These are phyloP conservation scores for Metschnikowia lochheadii DNA, from an alignment of 805 yeast genomes.

Conservation along the genomic window DNA sequence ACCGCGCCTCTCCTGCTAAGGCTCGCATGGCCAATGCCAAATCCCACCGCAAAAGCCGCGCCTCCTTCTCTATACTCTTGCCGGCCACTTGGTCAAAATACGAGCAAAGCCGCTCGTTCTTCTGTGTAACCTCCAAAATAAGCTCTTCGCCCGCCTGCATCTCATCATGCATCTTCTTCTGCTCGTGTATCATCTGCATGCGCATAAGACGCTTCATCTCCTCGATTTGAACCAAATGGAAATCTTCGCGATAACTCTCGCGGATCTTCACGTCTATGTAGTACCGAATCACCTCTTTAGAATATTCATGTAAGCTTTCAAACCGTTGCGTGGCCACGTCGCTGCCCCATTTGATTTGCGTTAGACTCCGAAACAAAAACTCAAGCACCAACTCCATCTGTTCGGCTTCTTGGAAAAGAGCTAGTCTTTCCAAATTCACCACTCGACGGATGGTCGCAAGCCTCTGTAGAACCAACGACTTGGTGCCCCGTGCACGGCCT, in stretches of 20 bases:
- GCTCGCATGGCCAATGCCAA: slow-evolving; percentile 3
- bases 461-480: slow-evolving; percentile 10
- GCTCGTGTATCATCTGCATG: slow-evolving; percentile 13
- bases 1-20: neutral
- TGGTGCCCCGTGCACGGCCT: slow-evolving; percentile 13
- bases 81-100: slow-evolving; percentile 6
- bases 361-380: slow-evolving; percentile 10
- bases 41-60: slow-evolving; percentile 10
- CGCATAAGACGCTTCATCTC: slow-evolving; percentile 12
- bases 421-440: slow-evolving; percentile 13
- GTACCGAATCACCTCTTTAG: slow-evolving; percentile 10
- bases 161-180: slow-evolving; percentile 10
- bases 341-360: slow-evolving; percentile 9
- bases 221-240: slow-evolving; percentile 11
- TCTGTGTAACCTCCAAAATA: slow-evolving; percentile 7
- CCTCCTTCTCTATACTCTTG: slow-evolving; percentile 5
- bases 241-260: slow-evolving; percentile 8
- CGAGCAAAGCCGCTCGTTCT: slow-evolving; percentile 9
- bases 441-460: slow-evolving; percentile 11
- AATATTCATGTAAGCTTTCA: slow-evolving; percentile 8
- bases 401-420: slow-evolving; percentile 9
- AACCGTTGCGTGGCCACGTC: slow-evolving; percentile 7
- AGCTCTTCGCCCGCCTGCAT: slow-evolving; percentile 6
- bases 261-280: slow-evolving; percentile 11
- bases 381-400: slow-evolving; percentile 11